A percentile compares a stretch with the other conserved stretches of the same genome.
These are phyloP conservation scores for Nakataea oryzae DNA, from an alignment of 2,329 filamentous ascomycete genomes.

Conservation along the genomic window DNA sequence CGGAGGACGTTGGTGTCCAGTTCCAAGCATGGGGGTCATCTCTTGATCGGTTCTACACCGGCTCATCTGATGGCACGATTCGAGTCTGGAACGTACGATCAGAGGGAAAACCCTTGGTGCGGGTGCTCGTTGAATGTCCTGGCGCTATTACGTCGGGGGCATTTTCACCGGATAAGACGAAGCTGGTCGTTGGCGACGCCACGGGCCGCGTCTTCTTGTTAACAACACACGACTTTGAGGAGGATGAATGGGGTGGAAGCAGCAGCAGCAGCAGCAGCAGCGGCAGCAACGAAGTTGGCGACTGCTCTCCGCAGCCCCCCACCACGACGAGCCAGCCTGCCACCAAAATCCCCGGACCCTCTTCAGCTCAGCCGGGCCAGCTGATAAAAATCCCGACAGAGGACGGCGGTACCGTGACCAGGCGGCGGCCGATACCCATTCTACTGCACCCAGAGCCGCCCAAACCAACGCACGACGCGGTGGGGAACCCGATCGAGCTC, in stretches of 20 bases:
- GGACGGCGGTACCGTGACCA: conserved; percentile 14
- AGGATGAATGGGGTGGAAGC: conserved; percentile 18
- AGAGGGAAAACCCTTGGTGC: conserved; percentile 31
- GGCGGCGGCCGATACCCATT: conserved; percentile 35
- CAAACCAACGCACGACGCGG: conserved; percentile 20
- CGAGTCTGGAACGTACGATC: conserved; percentile 53
- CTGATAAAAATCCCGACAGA: not conserved
- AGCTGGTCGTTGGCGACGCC: conserved; percentile 49
- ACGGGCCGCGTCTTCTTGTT: conserved; percentile 49
- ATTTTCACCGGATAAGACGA: conserved; percentile 46
- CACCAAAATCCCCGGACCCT: not conserved
- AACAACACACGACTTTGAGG: conserved; percentile 32
- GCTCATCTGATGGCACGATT: conserved; percentile 51
- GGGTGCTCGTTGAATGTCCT: conserved; percentile 41
- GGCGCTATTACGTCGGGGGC: conserved; percentile 47
- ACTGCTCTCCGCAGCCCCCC: not conserved
- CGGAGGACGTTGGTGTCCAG: conserved; percentile 51
- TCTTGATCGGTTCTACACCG: conserved; percentile 49
- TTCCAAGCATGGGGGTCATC: conserved; percentile 52
- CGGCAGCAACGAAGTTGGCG: too few relatives aligned
- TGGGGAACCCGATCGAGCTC: conserved; percentile 9
- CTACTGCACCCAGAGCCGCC: conserved; percentile 39
- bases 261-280: conserved; percentile 8
- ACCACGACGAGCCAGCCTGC: not conserved
- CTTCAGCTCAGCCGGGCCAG: conserved; percentile 7